Percentiles rank a stretch among this genome's conserved stretches.
These are phyloP conservation scores for Strobilomyces echinocephalus DNA, from an alignment of 768 basidiomycete genomes.

Conservation along the genomic window DNA sequence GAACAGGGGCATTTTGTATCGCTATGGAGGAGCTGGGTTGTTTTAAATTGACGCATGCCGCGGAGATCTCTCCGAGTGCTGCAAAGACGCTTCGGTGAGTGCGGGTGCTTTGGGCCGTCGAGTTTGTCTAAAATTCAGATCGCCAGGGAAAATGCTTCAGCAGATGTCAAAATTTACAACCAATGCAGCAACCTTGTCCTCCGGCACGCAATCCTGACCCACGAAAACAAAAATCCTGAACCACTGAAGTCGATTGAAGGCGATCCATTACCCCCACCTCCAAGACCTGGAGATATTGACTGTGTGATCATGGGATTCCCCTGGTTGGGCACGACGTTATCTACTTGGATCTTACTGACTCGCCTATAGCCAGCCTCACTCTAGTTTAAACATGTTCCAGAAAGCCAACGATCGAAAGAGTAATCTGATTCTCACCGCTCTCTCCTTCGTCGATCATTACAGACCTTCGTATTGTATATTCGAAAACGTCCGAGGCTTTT, in stretches of 20 bases:
- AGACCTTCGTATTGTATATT: constrained; percentile 42
- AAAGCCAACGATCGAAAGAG: constrained; percentile 64
- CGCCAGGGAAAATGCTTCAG: constrained; percentile 46
- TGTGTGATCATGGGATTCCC: constrained; percentile 70
- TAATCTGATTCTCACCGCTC: constrained; percentile 58
- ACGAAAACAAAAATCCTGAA: constrained; percentile 39
- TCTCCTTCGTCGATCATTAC: constrained; percentile 41
- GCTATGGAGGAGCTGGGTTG: constrained; percentile 54
- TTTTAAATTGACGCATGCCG: constrained; percentile 55
- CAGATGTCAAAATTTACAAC: constrained; percentile 54
- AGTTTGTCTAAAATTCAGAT: constrained; percentile 2
- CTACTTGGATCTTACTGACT: constrained; percentile 1
- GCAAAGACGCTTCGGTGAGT: constrained; percentile 59
- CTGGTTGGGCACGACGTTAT: constrained; percentile 42
- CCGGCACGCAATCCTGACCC: constrained; percentile 49
- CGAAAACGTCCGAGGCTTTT: constrained; percentile 46
- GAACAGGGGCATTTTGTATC: constrained; percentile 56
- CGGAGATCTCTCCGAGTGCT: constrained; percentile 76
- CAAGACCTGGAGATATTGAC: constrained; percentile 51
- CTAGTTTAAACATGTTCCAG: constrained; percentile 65
- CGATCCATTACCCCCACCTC: constrained; percentile 40
- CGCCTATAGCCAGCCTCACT: constrained; percentile 66
- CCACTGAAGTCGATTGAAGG: constrained; percentile 38
- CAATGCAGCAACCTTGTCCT: constrained; percentile 67
- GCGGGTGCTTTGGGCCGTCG: neutral